Evolutionary conservation across 257 asterid species (phyloP).

Genomic region (Dorcoceras hygrometricum): DNA sequence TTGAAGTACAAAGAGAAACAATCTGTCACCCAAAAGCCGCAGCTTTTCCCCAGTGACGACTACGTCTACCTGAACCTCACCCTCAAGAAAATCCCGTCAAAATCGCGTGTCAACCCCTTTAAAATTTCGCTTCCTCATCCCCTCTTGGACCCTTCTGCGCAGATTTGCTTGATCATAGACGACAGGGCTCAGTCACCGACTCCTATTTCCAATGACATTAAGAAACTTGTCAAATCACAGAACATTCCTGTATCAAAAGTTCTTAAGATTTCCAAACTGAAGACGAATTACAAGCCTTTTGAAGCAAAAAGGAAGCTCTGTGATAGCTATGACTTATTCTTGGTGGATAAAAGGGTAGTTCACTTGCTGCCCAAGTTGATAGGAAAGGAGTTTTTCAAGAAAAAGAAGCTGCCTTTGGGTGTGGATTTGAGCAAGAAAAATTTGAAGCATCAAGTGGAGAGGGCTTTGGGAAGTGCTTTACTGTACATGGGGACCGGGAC

Average conservation of each 20-base stretch:
- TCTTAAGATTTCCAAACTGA: constrained; percentile 63
- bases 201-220: constrained; percentile 50
- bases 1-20: constrained; percentile 53
- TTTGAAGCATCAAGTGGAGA: constrained; percentile 65
- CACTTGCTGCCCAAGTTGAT: constrained; percentile 80
- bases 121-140: constrained; percentile 59
- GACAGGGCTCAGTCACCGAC: constrained; percentile 58
- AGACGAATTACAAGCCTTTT: constrained; percentile 65
- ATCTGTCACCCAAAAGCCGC: constrained; percentile 48
- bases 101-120: constrained; percentile 62
- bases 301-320: constrained; percentile 81
- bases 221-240: constrained; percentile 58
- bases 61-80: constrained; percentile 70
- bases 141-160: constrained; percentile 36
- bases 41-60: constrained; percentile 70
- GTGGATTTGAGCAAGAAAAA: constrained; percentile 64
- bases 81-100: constrained; percentile 67
- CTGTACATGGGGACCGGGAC: constrained; percentile 72
- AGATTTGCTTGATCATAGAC: constrained; percentile 67
- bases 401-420: constrained; percentile 82
- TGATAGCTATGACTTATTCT: constrained; percentile 63
- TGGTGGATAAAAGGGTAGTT: constrained; percentile 75
- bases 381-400: constrained; percentile 73
- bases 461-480: constrained; percentile 57
- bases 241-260: constrained; percentile 55